These are phyloP conservation scores for Scedosporium apiospermum DNA, from an alignment of 2,329 filamentous ascomycete genomes.

Conservation along the genomic window DNA sequence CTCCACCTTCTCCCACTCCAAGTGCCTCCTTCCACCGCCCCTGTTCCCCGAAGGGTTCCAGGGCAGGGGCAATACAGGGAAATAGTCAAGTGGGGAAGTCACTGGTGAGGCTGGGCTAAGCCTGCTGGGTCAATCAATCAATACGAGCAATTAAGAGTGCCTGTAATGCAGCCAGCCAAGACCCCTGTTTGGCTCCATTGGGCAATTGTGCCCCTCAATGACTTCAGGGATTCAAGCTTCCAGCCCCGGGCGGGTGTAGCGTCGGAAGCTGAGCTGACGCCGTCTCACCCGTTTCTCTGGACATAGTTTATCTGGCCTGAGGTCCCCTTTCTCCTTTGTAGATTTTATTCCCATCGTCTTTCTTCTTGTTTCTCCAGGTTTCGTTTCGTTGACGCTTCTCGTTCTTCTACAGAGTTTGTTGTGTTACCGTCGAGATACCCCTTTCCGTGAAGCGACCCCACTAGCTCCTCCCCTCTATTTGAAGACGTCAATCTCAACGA, in stretches of 20 bases:
- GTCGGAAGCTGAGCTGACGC: background rate
- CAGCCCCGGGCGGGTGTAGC: background rate
- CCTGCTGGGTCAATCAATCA: no score
- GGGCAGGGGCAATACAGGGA: background rate
- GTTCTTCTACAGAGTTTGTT: background rate
- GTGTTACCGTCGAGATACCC: no score
- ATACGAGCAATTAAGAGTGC: background rate
- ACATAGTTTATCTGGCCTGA: background rate
- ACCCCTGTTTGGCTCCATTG: background rate
- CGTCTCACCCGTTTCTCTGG: background rate
- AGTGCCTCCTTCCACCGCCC: no score
- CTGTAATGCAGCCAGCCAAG: background rate
- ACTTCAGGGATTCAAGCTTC: constrained; percentile 1
- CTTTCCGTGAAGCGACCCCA: no score
- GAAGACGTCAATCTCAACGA: background rate
- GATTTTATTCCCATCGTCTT: background rate
- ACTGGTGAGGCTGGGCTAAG: background rate
- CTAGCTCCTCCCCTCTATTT: background rate
- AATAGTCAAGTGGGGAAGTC: background rate
- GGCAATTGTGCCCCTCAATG: background rate
- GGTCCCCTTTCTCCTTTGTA: background rate
- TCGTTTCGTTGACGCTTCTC: background rate
- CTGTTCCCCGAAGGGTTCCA: background rate
- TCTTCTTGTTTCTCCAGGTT: background rate
- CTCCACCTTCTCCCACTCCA: no score